phyloP scores from a whole-genome alignment of 768 basidiomycete species.

The Pleurotus salmoneostramineus region DNA sequence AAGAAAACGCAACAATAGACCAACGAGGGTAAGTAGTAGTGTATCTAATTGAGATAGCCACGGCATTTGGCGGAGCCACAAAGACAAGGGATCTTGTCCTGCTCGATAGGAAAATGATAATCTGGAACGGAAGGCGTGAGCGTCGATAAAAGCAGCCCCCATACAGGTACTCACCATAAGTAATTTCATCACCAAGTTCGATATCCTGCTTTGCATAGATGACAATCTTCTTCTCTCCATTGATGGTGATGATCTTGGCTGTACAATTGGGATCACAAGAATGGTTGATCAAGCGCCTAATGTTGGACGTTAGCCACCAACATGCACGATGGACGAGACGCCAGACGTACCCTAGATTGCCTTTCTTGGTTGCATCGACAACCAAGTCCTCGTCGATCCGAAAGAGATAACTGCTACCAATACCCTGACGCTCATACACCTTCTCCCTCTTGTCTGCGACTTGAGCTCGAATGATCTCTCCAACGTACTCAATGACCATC shows the following conservation, averaged over 20 bases:
- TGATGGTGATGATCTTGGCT: slow-evolving; percentile 89
- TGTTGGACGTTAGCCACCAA: slow-evolving; percentile 11
- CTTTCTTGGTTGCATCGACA: slow-evolving; percentile 98
- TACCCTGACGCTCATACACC: slow-evolving; percentile 94
- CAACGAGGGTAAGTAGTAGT: slow-evolving; percentile 24
- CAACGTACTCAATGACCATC: slow-evolving; percentile 99
- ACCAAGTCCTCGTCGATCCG: slow-evolving; percentile 97
- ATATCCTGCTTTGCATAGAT: slow-evolving; percentile 98
- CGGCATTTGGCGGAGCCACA: slow-evolving; percentile 91
- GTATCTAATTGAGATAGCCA: slow-evolving; percentile 88
- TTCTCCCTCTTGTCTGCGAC: slow-evolving; percentile 98
- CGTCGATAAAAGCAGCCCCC: not conserved
- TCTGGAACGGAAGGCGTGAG: slow-evolving; percentile 41
- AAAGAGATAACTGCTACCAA: slow-evolving; percentile 97
- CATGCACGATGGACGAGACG: slow-evolving; percentile 10
- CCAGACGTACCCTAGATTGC: slow-evolving; percentile 86
- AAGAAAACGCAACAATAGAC: slow-evolving; percentile 12
- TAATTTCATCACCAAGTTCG: slow-evolving; percentile 96
- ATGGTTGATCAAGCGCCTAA: slow-evolving; percentile 95
- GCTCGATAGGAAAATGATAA: slow-evolving; percentile 99
- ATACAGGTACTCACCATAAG: slow-evolving; percentile 67
- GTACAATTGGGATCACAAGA: slow-evolving; percentile 95
- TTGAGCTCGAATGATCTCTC: slow-evolving; percentile 91
- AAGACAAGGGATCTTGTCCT: slow-evolving; percentile 93
- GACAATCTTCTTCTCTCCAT: slow-evolving; percentile 95